phyloP scores from a whole-genome alignment of 2,329 filamentous ascomycete species.

The Trichophyton mentagrophytes region DNA sequence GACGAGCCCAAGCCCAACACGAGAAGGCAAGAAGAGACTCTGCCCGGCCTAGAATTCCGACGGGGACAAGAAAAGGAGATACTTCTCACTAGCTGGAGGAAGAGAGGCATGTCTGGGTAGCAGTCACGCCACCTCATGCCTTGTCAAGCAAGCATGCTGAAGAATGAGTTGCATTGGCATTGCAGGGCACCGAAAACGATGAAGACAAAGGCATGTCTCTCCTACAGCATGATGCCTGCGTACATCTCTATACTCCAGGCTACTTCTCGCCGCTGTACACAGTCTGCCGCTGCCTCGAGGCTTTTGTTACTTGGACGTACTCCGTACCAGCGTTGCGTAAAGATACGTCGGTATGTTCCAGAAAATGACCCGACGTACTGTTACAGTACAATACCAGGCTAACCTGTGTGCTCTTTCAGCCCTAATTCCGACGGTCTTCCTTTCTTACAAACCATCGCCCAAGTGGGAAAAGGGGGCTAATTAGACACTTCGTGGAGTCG shows the following conservation, averaged over 20 bases:
- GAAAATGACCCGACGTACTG: background rate
- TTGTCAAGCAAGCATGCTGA: background rate
- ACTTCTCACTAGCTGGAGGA: background rate
- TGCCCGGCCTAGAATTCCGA: background rate
- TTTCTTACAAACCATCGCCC: background rate
- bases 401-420: background rate
- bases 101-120: background rate
- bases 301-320: too few species aligned
- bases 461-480: background rate
- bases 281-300: too few species aligned
- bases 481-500: background rate
- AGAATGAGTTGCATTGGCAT: background rate
- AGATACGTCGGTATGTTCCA: background rate
- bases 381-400: background rate
- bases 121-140: conserved; percentile 1
- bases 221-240: background rate
- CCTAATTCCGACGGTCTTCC: background rate
- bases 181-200: background rate
- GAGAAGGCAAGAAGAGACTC: background rate
- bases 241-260: background rate
- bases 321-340: too few species aligned
- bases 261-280: too few species aligned
- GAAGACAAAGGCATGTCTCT: background rate
- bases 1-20: background rate
- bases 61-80: background rate